Evolutionary conservation across 2,329 filamentous ascomycete species (phyloP).

Genomic region (Aspergillus latus): DNA sequence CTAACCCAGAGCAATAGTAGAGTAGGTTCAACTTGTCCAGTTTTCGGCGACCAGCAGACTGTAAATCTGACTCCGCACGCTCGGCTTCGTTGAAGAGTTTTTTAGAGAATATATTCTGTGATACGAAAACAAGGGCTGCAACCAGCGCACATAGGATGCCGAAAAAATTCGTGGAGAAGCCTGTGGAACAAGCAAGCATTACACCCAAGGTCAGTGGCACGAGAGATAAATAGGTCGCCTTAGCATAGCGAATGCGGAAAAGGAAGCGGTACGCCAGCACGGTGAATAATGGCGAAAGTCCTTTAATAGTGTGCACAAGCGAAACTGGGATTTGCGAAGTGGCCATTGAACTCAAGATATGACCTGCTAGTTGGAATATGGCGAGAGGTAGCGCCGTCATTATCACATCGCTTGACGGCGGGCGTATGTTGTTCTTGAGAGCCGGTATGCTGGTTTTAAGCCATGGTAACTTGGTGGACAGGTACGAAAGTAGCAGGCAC

Average conservation of each 20-base stretch:
- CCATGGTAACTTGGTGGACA: slow-evolving; percentile 70
- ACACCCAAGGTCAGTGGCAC: slow-evolving; percentile 93
- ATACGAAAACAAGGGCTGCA: slow-evolving; percentile 92
- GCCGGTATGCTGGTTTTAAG: slow-evolving; percentile 73
- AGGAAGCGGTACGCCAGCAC: slow-evolving; percentile 88
- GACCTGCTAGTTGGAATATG: slow-evolving; percentile 87
- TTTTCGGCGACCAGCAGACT: slow-evolving; percentile 65
- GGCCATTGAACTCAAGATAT: slow-evolving; percentile 89
- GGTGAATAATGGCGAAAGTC: slow-evolving; percentile 91
- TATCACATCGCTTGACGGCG: slow-evolving; percentile 78
- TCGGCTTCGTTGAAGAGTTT: slow-evolving; percentile 94
- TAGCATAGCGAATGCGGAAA: slow-evolving; percentile 84
- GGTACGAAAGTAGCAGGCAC: slow-evolving; percentile 75
- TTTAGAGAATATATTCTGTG: slow-evolving; percentile 98
- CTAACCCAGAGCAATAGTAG: slow-evolving; percentile 93
- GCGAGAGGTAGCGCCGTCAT: slow-evolving; percentile 86
- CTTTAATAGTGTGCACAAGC: slow-evolving; percentile 97
- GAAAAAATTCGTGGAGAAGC: slow-evolving; percentile 82
- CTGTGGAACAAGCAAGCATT: slow-evolving; percentile 90
- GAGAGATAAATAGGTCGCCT: slow-evolving; percentile 81
- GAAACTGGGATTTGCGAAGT: slow-evolving; percentile 95
- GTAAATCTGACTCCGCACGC: slow-evolving; percentile 73
- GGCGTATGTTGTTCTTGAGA: slow-evolving; percentile 78
- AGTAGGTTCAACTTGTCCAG: slow-evolving; percentile 95
- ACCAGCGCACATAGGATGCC: slow-evolving; percentile 87